Evolutionary conservation across 148 eudicot species (phyloP), one percentile per base, ranked within the genome.

Genomic region (Vaccinium myrtillus): DNA sequence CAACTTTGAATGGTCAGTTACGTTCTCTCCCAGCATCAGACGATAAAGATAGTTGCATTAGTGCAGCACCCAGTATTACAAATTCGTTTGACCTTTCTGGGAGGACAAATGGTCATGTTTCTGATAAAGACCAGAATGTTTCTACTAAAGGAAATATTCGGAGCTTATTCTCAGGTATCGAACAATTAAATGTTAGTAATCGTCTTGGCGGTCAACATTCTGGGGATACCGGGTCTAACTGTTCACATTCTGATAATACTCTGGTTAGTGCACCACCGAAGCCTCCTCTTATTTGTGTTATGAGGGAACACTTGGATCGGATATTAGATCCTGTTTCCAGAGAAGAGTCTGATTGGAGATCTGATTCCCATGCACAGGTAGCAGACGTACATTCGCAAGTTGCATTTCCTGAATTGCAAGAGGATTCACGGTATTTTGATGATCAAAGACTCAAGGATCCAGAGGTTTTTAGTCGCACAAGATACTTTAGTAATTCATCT

Each of bases 391-490:
- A 73, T 79, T 73, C 74, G 15, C 92, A 91, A 81, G 88, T 82
- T 77, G 73, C 86, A 77, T 76, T 83, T 55, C 87, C 85, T 81
- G 90, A 87, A 83, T 81, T 85, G 65, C 91, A 87, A 85, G 91
- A 91, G 77, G 93, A 91, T 86, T 39, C 84, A 85, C 81, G 53
- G 79, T 86, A 87, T 80, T 91, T 95, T 81, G 89, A 89, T 85
- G 86, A 55, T 78, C 94, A 93, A 82, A 91, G 94, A 84, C 88
- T 82, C 39, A 86, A 84, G 77, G 98, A 92, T 87, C 95, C 94
- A 58, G 90, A 92, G 86, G 86, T 91, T 36, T 83, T 83, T 56
- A 86, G 76, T 86, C 87, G 78, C 82, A 46, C 90, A 54, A 82
- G 84, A 71, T 82, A 89, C 75, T 55, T 86, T 46, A 76, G 90